These are phyloP conservation scores for Vigna nakashimae DNA, from an alignment of 306 rosid genomes.

Conservation along the genomic window DNA sequence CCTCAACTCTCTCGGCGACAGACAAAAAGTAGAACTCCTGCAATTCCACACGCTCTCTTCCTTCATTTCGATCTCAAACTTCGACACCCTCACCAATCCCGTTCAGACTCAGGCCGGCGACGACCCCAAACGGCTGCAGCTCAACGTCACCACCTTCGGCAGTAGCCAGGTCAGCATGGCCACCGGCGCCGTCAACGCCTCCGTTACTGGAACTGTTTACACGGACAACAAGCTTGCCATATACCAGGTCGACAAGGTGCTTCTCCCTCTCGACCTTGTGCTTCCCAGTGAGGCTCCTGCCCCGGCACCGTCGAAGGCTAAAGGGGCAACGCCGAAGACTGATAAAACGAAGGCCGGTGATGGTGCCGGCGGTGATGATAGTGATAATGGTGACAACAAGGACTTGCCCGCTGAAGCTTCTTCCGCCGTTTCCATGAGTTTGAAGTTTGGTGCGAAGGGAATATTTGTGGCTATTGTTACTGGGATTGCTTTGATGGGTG, in stretches of 20 bases:
- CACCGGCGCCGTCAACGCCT: constrained; percentile 69
- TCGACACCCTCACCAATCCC: constrained; percentile 76
- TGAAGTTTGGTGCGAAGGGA: not conserved
- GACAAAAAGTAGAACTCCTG: constrained; percentile 64
- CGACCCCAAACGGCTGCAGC: constrained; percentile 52
- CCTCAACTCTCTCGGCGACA: constrained; percentile 59
- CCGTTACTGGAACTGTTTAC: constrained; percentile 65
- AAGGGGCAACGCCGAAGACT: constrained; percentile 36
- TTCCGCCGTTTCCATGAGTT: constrained; percentile 31
- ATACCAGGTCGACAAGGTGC: constrained; percentile 67
- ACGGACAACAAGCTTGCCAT: constrained; percentile 60
- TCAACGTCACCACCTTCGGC: constrained; percentile 59
- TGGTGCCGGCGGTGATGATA: not conserved
- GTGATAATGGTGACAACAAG: not conserved
- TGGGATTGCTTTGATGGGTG: constrained; percentile 38
- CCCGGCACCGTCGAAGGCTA: constrained; percentile 47
- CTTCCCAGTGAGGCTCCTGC: constrained; percentile 57
- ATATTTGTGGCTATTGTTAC: constrained; percentile 30
- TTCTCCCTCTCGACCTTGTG: constrained; percentile 69
- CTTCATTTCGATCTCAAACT: constrained; percentile 56
- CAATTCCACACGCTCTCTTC: constrained; percentile 72
- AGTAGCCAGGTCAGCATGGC: constrained; percentile 64
- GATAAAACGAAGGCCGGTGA: constrained; percentile 32
- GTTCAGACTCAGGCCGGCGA: constrained; percentile 75
- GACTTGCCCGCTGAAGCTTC: constrained; percentile 41